These are phyloP conservation scores for Escovopsis sp. DNA, from an alignment of 2,329 filamentous ascomycete species.

Conservation along the genomic window DNA sequence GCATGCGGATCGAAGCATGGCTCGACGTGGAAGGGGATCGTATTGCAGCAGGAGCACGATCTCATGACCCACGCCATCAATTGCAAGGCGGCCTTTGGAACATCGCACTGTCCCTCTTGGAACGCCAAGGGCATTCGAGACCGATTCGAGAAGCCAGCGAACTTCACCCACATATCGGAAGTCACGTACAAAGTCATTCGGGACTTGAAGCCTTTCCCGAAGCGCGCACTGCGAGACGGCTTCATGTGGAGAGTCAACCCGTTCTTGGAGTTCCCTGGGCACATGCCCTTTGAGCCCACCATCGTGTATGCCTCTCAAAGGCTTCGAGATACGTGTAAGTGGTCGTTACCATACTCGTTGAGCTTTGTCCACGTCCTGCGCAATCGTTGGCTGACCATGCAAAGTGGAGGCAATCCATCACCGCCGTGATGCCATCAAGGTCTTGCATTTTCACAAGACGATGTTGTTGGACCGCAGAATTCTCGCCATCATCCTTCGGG, in stretches of 20 bases:
- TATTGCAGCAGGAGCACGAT: not conserved
- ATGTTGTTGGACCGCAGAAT: slow-evolving; percentile 19
- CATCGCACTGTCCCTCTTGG: too few relatives aligned
- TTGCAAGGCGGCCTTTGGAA: not conserved
- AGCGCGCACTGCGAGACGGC: not conserved
- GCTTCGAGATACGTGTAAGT: slow-evolving; percentile 13
- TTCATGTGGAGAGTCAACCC: slow-evolving; percentile 8
- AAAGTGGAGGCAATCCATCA: slow-evolving; percentile 13
- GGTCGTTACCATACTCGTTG: not conserved
- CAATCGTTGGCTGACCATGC: not conserved
- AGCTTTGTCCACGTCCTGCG: not conserved
- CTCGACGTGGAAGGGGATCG: not conserved
- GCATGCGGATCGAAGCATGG: not conserved
- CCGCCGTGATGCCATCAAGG: slow-evolving; percentile 7
- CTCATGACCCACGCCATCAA: not conserved
- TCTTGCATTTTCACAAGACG: slow-evolving; percentile 17
- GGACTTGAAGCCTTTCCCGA: not conserved
- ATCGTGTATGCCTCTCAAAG: slow-evolving; percentile 5
- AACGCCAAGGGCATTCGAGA: too few relatives aligned
- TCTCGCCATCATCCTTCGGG: slow-evolving; percentile 20
- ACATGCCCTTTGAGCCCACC: slow-evolving; percentile 5
- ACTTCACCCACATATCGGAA: too few relatives aligned
- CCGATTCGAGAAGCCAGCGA: too few relatives aligned
- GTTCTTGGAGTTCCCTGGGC: slow-evolving; percentile 3
- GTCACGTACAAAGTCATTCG: not conserved